Conservation (phyloP, 2,329 filamentous ascomycete species). For the Colletotrichum endophyticum region DNA sequence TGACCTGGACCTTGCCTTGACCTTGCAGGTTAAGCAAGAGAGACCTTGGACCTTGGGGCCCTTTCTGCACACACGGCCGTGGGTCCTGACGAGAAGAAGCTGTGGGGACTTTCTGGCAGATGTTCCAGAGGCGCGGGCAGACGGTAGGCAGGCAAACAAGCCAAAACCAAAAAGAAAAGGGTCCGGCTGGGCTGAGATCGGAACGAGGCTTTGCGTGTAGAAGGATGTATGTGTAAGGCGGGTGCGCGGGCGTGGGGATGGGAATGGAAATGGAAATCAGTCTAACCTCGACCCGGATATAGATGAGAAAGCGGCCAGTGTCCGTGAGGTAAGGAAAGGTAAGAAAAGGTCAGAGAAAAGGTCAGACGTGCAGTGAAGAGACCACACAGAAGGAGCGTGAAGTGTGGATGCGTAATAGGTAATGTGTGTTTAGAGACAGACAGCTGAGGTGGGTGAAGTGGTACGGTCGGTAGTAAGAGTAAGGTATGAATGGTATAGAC, state of each 20-base stretch:
- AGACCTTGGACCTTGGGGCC: neutral
- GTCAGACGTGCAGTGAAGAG: neutral
- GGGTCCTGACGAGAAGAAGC: neutral
- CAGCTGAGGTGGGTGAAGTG: neutral
- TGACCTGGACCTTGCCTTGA: conserved; percentile 7
- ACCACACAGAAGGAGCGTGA: neutral
- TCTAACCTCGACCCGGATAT: neutral
- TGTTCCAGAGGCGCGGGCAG: neutral
- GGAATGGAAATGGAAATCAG: neutral
- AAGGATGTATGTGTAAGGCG: neutral
- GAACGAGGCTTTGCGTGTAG: neutral
- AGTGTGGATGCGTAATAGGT: neutral
- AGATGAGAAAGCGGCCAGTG: neutral
- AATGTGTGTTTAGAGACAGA: neutral
- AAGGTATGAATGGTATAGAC: neutral
- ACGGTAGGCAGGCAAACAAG: neutral
- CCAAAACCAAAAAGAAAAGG: neutral
- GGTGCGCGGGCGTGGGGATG: neutral
- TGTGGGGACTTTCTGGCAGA: neutral
- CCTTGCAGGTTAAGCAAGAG: conserved; percentile 4
- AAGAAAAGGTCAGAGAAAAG: neutral
- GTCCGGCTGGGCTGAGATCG: neutral
- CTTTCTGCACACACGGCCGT: neutral
- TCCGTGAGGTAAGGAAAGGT: neutral
- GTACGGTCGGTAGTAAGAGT: neutral